A percentile compares a stretch with the other conserved stretches of the same genome.
Conservation (phyloP, 2,329 filamentous ascomycete species). For the Aureobasidium sp. region DNA sequence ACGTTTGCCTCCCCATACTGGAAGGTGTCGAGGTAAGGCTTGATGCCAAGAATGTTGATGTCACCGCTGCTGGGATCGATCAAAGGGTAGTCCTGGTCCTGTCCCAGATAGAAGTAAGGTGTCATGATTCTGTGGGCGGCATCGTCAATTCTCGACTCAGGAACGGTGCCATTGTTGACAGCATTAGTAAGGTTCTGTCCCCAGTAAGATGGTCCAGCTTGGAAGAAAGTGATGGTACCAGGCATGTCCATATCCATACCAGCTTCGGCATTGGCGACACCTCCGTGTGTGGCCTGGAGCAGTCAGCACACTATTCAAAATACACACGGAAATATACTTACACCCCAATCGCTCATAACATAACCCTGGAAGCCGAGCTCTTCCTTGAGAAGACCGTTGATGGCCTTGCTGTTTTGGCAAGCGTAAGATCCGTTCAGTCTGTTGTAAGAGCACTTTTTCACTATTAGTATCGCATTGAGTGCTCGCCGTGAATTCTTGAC, state of each 20-base stretch:
- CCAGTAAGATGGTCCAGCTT: slow-evolving; percentile 14
- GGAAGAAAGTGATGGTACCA: slow-evolving; percentile 21
- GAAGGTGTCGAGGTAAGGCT: slow-evolving; percentile 43
- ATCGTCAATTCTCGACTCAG: slow-evolving; percentile 49
- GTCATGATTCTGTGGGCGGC: slow-evolving; percentile 48
- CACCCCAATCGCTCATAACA: slow-evolving; percentile 48
- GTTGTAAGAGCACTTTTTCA: slow-evolving; percentile 26
- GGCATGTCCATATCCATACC: slow-evolving; percentile 51
- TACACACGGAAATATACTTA: too few species aligned
- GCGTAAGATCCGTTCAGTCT: slow-evolving; percentile 57
- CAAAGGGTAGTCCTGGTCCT: slow-evolving; percentile 50
- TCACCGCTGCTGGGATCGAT: slow-evolving; percentile 27
- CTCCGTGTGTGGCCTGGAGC: slow-evolving; percentile 42
- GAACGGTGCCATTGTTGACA: slow-evolving; percentile 45
- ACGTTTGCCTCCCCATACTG: not conserved
- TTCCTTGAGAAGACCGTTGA: slow-evolving; percentile 64
- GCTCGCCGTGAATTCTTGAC: not conserved
- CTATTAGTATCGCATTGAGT: not conserved
- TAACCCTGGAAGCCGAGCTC: slow-evolving; percentile 57
- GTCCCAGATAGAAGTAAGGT: slow-evolving; percentile 52
- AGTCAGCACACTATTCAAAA: too few species aligned
- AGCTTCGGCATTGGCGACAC: slow-evolving; percentile 50
- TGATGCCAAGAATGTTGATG: slow-evolving; percentile 47
- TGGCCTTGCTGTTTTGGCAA: slow-evolving; percentile 54
- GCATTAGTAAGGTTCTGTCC: slow-evolving; percentile 40